Evolutionary conservation across 2,329 filamentous ascomycete genomes (phyloP).

Genomic region (Cercospora sp.): DNA sequence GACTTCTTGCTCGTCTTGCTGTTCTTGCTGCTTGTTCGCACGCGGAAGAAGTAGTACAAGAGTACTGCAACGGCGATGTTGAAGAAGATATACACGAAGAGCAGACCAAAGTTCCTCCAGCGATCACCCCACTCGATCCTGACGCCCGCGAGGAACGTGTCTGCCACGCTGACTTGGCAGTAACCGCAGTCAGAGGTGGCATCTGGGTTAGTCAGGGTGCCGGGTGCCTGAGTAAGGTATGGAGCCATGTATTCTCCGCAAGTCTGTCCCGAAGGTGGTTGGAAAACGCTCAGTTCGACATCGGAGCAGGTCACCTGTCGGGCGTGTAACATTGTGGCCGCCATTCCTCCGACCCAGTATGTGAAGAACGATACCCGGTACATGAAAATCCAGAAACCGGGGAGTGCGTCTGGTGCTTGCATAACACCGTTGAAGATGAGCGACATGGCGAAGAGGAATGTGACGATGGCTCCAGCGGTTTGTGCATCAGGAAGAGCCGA

Average conservation of each 20-base stretch:
- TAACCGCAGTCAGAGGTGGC: constrained; percentile 52
- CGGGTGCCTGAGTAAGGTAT: constrained; percentile 44
- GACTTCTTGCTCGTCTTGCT: constrained; percentile 25
- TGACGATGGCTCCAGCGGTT: constrained; percentile 63
- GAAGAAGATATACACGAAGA: constrained; percentile 67
- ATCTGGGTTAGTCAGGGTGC: constrained; percentile 46
- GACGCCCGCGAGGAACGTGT: constrained; percentile 49
- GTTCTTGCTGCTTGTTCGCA: constrained; percentile 39
- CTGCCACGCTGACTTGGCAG: constrained; percentile 49
- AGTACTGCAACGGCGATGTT: constrained; percentile 60
- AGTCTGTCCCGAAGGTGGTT: constrained; percentile 44
- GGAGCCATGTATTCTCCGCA: constrained; percentile 48
- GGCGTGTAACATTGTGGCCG: constrained; percentile 45
- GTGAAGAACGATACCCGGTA: constrained; percentile 67
- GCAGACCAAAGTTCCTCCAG: constrained; percentile 70
- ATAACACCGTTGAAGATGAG: constrained; percentile 59
- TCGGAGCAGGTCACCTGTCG: constrained; percentile 51
- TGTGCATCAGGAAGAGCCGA: constrained; percentile 68
- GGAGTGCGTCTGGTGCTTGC: constrained; percentile 58
- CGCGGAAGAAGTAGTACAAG: constrained; percentile 64
- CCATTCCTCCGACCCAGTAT: constrained; percentile 55
- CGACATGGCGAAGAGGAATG: constrained; percentile 48
- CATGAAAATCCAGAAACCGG: constrained; percentile 78
- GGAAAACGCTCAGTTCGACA: constrained; percentile 46
- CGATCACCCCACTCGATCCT: constrained; percentile 50